Base-by-base conservation (phyloP, 441 rosid species). In the Erodium trifolium region DNA sequence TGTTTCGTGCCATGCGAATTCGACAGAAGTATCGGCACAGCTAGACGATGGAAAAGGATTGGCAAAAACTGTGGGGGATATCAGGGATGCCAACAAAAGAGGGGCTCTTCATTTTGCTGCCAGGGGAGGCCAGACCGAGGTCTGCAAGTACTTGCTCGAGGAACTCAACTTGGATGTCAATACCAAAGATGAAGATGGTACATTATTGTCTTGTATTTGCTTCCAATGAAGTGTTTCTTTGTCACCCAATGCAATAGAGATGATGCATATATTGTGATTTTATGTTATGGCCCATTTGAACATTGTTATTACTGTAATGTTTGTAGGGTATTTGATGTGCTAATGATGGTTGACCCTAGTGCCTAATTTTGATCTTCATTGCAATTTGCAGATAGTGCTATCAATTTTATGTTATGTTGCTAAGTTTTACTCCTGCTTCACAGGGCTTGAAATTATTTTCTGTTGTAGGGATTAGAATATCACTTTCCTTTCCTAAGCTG, bases 61-160 rank as follows among this genome's bases (percentile, higher is more conserved):
- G 62, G 78, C 78, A 1, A 80, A 77, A 75, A 85, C 98, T 11
- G 84, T 93, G 68, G 86, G 83, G 55, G 90, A 85, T 76, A 82
- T 89, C 64, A 93, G 89, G 83, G 97, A 93, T 79, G 98, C 94
- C 3, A 91, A 93, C 75, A 82, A 89, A 79, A 83, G 97, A 47
- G 98, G 98, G 34, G 97, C 98, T 4, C 84, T 91, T 72, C 98
- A 93, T 79, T 93, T 93, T 81, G 96, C 96, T 2, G 97, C 97
- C 3, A 87, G 97, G 72, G 97, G 89, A 81, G 98, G 95, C 3
- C 78, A 86, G 78, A 88, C 83, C 35, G 96, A 91, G 60, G 82
- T 93, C 34, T 91, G 97, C 78, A 87, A 80, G 73, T 91, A 83
- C 84, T 87, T 89, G 78, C 66, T 91, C 68, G 96, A 91, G 79